Evolutionary conservation across 2,329 filamentous ascomycete species (phyloP).

Genomic region (Arthrobotrys sphaeroides): DNA sequence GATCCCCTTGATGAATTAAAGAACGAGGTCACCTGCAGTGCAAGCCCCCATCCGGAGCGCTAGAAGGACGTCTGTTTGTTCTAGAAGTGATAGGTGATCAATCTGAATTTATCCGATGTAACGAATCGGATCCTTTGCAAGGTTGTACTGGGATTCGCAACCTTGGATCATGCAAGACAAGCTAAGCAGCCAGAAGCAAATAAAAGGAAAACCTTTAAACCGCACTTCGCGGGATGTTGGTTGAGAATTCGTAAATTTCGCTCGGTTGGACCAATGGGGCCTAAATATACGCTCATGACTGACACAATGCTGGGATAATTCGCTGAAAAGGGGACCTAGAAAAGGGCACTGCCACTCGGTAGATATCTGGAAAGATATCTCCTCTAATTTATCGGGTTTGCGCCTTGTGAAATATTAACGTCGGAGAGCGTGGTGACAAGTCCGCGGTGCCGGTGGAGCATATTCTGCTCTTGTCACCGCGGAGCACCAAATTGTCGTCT

Average conservation of each 20-base stretch:
- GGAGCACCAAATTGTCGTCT: conserved; percentile 23
- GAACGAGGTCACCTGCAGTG: conserved; percentile 35
- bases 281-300: conserved; percentile 12
- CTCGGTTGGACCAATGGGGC: conserved; percentile 13
- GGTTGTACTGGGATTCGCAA: conserved; percentile 31
- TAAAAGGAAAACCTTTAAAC: conserved; percentile 10
- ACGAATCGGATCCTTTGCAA: conserved; percentile 54
- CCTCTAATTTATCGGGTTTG: background rate
- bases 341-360: conserved; percentile 11
- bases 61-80: conserved; percentile 17
- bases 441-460: background rate
- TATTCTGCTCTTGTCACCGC: background rate
- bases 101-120: conserved; percentile 52
- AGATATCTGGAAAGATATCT: conserved; percentile 42
- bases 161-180: conserved; percentile 43
- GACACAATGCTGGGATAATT: conserved; percentile 2
- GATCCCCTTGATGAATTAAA: conserved; percentile 20
- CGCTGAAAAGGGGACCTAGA: conserved; percentile 5
- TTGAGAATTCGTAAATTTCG: conserved; percentile 27
- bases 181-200: conserved; percentile 15
- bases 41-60: conserved; percentile 23
- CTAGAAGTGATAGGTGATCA: conserved; percentile 48
- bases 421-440: background rate
- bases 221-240: conserved; percentile 4
- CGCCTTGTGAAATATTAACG: no score